phyloP scores from a whole-genome alignment of 768 basidiomycete genomes.

The Xerocomus brunneocitrinus region DNA sequence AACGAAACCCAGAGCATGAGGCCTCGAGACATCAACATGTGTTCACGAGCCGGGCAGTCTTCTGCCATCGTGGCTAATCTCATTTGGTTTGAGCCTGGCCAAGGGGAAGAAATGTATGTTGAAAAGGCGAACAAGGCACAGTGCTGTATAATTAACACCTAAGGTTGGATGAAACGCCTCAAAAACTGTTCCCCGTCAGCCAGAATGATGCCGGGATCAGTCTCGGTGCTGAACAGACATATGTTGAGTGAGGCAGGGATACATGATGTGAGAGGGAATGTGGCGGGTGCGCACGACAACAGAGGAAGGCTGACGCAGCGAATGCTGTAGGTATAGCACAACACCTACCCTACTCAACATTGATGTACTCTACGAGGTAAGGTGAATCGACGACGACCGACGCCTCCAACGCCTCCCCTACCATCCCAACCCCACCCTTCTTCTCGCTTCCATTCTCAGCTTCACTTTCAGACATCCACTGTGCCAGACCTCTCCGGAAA shows the following conservation, averaged over 20 bases:
- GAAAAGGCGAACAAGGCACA: too few species aligned
- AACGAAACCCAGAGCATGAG: background rate
- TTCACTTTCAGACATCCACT: background rate
- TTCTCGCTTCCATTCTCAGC: background rate
- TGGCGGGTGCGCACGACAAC: too few species aligned
- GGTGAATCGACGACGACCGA: conserved; percentile 4
- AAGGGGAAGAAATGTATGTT: too few species aligned
- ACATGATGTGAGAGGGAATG: too few species aligned
- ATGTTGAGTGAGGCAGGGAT: too few species aligned
- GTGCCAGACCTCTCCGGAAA: background rate
- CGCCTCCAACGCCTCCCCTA: background rate
- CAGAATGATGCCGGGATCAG: too few species aligned
- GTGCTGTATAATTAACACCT: too few species aligned
- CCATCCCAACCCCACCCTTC: background rate
- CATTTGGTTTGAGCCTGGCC: background rate
- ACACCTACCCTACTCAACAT: background rate
- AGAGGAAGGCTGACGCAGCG: too few species aligned
- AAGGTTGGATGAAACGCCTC: too few species aligned
- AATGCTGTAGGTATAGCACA: too few species aligned
- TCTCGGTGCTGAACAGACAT: too few species aligned
- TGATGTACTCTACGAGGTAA: conserved; percentile 6
- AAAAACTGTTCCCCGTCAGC: too few species aligned
- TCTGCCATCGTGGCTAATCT: background rate
- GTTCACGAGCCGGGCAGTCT: background rate
- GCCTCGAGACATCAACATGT: background rate